Evolutionary conservation across 345 rosid genomes (phyloP), one percentile per base, ranked within the genome.

Genomic region (Eucalyptus tenuipes): DNA sequence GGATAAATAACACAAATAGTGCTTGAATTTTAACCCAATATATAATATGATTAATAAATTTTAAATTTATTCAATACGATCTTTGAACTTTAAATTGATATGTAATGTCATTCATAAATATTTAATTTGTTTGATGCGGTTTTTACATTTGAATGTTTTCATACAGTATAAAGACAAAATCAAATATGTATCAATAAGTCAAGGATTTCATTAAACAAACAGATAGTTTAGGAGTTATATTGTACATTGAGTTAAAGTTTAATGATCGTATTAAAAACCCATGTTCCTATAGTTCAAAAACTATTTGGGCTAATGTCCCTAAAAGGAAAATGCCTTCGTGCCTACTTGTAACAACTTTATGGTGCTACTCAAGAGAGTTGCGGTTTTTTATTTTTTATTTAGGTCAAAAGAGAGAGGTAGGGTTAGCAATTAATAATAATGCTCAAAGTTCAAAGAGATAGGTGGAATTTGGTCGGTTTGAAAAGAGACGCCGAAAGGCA

Each of bases 31-130:
- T 24, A 8, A 24, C 3, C 0, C 1, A 24, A 55, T 55, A 22
- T 22, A 24, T 24, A 55, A 55, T 10, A 1, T 55, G 3, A 55
- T 55, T 22, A 10, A 55, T 24, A 4, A 55, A 55, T 24, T 55
- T 24, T 24, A 24, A 55, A 10, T 55, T 4, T 55, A 0, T 55
- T 55, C 10, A 24, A 55, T 55, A 6, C 3, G 1, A 55, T 4
- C 1, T 0, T 24, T 10, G 0, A 24, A 24, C 6, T 55, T 55
- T 24, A 10, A 22, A 4, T 24, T 0, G 13, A 24, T 55, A 24
- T 3, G 8, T 52, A 18, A 52, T 52, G 1, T 20, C 5, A 52
- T 52, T 52, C 0, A 52, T 52, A 52, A 52, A 18, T 20, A 18
- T 17, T 52, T 20, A 7, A 52, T 52, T 52, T 52, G 0, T 52